Conservation (phyloP, 768 basidiomycete genomes). For the Suillus subalutaceus region DNA sequence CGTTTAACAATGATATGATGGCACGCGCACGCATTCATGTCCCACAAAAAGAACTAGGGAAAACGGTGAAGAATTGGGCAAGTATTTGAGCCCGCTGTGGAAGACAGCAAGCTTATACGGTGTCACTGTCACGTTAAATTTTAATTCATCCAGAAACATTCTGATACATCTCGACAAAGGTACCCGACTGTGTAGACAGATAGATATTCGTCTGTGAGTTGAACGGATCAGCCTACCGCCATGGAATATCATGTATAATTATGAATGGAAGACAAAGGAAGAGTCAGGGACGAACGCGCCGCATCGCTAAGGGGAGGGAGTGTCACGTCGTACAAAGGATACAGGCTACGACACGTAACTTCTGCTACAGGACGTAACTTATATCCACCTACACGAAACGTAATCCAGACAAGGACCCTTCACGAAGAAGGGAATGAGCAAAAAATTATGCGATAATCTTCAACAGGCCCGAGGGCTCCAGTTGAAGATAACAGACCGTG, state of each 20-base stretch:
- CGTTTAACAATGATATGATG: too few relatives aligned
- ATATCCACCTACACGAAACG: background rate
- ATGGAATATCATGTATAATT: background rate
- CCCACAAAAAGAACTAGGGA: too few relatives aligned
- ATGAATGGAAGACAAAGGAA: background rate
- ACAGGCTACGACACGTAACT: background rate
- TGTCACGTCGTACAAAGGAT: background rate
- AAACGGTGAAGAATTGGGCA: too few relatives aligned
- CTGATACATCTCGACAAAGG: too few relatives aligned
- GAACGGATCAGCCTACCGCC: too few relatives aligned
- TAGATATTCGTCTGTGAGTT: background rate
- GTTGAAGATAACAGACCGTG: constrained; percentile 2
- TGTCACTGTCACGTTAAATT: too few relatives aligned
- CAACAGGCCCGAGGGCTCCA: constrained; percentile 9
- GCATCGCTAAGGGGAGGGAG: background rate
- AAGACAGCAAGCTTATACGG: too few relatives aligned
- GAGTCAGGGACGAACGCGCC: background rate
- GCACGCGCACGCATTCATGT: too few relatives aligned
- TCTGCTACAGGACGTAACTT: too few relatives aligned
- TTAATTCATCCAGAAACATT: too few relatives aligned
- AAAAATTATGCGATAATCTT: constrained; percentile 38
- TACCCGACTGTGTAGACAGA: too few relatives aligned
- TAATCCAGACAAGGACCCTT: constrained; percentile 20
- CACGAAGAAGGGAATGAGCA: constrained; percentile 35
- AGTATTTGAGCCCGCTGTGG: too few relatives aligned